Conservation (phyloP, 2,329 filamentous ascomycete genomes). For the Plenodomus tracheiphilus region DNA sequence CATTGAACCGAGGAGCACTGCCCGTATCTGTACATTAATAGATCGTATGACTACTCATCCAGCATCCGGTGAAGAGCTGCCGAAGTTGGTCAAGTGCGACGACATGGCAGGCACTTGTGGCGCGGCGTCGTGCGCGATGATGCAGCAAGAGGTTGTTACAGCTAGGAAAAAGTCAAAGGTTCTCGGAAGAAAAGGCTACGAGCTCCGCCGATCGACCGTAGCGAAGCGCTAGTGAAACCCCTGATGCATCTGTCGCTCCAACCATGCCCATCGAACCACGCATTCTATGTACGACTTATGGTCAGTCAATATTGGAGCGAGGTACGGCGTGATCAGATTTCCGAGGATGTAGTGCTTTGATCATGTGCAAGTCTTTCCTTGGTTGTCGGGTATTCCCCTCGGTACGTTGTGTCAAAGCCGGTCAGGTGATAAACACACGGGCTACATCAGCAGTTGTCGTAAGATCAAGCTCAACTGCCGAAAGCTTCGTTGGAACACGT, state of each 20-base stretch:
- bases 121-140: neutral
- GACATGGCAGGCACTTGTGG: neutral
- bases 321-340: neutral
- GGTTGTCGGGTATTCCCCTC: too few relatives aligned
- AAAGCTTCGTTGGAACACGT: too few relatives aligned
- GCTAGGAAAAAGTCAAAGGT: slow-evolving; percentile 11
- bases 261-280: neutral
- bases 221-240: slow-evolving; percentile 8
- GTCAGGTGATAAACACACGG: too few relatives aligned
- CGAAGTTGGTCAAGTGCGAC: neutral
- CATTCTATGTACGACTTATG: neutral
- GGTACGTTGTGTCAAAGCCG: too few relatives aligned
- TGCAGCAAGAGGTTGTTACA: neutral
- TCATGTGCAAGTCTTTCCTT: too few relatives aligned
- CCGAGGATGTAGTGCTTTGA: too few relatives aligned
- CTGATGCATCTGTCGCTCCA: neutral
- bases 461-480: too few relatives aligned
- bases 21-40: neutral
- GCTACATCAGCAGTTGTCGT: too few relatives aligned
- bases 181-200: slow-evolving; percentile 3
- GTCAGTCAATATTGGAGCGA: neutral
- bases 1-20: neutral
- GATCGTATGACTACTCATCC: neutral
- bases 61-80: neutral
- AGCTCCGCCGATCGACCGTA: slow-evolving; percentile 6